phyloP scores from a whole-genome alignment of 2,329 filamentous ascomycete genomes.

The Colletotrichum coccodes region DNA sequence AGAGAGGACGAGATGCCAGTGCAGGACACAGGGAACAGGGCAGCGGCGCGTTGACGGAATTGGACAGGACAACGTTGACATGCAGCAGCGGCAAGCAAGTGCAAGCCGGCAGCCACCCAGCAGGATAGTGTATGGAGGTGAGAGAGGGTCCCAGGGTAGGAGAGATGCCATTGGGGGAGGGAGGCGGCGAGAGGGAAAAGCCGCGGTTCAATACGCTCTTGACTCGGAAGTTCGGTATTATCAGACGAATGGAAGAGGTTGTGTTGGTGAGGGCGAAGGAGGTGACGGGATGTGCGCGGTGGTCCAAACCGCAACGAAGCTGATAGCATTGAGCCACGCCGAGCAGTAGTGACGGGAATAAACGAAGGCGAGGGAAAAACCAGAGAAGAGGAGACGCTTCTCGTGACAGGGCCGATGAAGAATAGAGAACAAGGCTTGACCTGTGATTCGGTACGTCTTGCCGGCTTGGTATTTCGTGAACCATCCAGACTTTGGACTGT shows the following conservation, averaged over 20 bases:
- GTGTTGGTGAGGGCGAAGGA: not conserved
- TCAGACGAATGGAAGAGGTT: not conserved
- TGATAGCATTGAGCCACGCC: not conserved
- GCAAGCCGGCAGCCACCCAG: not conserved
- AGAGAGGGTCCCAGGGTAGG: not conserved
- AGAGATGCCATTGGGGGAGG: not conserved
- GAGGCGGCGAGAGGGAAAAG: not conserved
- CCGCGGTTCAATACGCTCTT: slow-evolving; percentile 4
- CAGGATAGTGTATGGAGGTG: not conserved
- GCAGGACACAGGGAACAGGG: not conserved
- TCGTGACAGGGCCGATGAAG: slow-evolving; percentile 22
- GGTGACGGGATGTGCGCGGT: not conserved
- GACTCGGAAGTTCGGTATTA: not conserved
- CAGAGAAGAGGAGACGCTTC: slow-evolving; percentile 7
- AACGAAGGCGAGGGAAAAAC: not conserved
- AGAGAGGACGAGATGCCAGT: not conserved
- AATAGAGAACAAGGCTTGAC: slow-evolving; percentile 18
- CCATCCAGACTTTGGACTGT: not conserved
- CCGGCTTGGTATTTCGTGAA: slow-evolving; percentile 22
- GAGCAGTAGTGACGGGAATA: not conserved
- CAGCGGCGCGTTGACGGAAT: not conserved
- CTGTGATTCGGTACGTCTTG: slow-evolving; percentile 19
- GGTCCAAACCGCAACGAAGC: not conserved
- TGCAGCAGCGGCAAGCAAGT: not conserved
- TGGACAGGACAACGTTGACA: not conserved